Conservation (phyloP, 1,139 yeast species). For the Magnusiomyces paraingens region DNA sequence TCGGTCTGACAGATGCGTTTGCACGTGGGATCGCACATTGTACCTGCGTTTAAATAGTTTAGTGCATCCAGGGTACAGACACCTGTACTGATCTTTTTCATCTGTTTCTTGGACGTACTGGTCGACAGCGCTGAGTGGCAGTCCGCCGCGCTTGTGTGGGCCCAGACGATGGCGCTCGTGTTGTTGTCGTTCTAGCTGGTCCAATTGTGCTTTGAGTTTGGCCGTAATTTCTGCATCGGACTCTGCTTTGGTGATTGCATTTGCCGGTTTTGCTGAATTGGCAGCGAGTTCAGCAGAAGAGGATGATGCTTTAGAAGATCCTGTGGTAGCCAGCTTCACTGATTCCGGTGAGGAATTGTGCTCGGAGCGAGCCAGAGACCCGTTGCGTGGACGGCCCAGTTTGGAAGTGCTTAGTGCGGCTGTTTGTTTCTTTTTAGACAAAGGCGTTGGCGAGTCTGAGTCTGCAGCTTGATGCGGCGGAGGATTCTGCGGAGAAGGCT, state of each 20-base stretch:
- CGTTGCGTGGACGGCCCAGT: too few species aligned
- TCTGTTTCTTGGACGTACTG: constrained; percentile 77
- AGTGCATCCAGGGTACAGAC: constrained; percentile 74
- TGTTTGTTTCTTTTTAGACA: too few species aligned
- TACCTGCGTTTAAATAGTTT: constrained; percentile 83
- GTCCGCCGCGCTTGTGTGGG: constrained; percentile 38
- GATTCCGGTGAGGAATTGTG: too few species aligned
- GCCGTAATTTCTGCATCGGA: neutral
- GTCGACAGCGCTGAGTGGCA: constrained; percentile 89
- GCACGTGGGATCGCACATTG: constrained; percentile 94
- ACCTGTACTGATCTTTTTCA: constrained; percentile 55
- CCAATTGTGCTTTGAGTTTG: neutral
- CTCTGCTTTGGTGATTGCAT: neutral
- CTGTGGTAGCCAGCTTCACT: too few species aligned
- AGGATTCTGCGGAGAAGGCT: too few species aligned
- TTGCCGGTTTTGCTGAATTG: too few species aligned
- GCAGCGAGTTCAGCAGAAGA: too few species aligned
- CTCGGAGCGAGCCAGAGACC: too few species aligned
- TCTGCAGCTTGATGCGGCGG: too few species aligned
- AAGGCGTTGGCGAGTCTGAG: too few species aligned
- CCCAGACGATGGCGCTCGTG: neutral
- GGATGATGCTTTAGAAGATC: too few species aligned
- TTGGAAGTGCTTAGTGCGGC: too few species aligned
- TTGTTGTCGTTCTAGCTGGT: neutral
- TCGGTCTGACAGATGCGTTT: constrained; percentile 90